phyloP scores from a whole-genome alignment of 176 grass and related monocot genomes.

The Musa schizocarpa region DNA sequence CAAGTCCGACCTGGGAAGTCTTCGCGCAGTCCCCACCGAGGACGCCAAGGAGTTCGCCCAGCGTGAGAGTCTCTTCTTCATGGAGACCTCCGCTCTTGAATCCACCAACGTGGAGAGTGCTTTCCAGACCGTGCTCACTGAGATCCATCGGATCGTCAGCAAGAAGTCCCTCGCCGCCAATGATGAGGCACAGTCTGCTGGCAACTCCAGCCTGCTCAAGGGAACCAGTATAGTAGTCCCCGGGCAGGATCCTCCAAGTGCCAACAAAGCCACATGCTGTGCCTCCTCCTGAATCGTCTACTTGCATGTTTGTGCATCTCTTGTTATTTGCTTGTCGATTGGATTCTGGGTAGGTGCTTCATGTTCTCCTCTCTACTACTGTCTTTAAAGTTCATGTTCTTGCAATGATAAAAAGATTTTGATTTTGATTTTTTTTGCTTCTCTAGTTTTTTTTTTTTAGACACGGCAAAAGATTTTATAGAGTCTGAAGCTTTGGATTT shows the following conservation, averaged over 20 bases:
- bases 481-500: no score
- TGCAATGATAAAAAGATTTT: no score
- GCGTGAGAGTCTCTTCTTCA: constrained; percentile 6
- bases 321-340: no score
- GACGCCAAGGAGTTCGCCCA: constrained; percentile 8
- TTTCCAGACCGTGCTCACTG: background rate
- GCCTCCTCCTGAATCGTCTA: background rate
- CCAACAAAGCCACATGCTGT: background rate
- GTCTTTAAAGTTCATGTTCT: no score
- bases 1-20: constrained; percentile 8
- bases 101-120: constrained; percentile 2
- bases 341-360: no score
- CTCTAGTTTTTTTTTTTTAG: no score
- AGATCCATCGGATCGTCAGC: background rate
- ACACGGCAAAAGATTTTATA: no score
- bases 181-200: background rate
- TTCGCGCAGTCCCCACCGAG: constrained; percentile 3
- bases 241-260: background rate
- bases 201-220: background rate
- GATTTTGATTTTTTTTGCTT: no score
- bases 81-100: constrained; percentile 10
- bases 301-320: no score
- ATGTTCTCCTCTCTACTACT: no score
- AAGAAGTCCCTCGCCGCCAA: constrained; percentile 1
- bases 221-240: constrained; percentile 2